These are phyloP conservation scores for Ophiosphaerella korrae DNA, from an alignment of 2,329 filamentous ascomycete species.

Conservation along the genomic window DNA sequence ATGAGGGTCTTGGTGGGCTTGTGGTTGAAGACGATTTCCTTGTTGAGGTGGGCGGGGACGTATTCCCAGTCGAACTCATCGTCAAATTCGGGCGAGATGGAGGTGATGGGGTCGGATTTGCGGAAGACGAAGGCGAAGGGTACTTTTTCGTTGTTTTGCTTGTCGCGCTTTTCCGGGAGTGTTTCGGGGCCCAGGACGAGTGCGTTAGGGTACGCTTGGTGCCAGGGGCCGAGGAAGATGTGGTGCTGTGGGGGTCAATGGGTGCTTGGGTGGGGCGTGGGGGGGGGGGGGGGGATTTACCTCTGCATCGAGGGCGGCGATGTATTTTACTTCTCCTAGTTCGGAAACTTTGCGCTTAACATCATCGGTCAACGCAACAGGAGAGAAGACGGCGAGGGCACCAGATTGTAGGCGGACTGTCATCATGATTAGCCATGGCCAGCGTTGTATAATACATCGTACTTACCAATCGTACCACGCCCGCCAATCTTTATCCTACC, in stretches of 20 bases:
- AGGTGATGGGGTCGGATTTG: constrained; percentile 44
- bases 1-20: constrained; percentile 79
- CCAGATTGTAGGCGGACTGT: constrained; percentile 79
- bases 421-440: constrained; percentile 9
- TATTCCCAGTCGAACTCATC: constrained; percentile 84
- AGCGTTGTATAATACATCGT: not conserved
- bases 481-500: constrained; percentile 83
- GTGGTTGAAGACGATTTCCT: constrained; percentile 87
- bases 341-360: constrained; percentile 68
- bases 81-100: constrained; percentile 79
- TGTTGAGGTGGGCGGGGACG: constrained; percentile 78
- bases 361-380: constrained; percentile 79
- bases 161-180: constrained; percentile 78
- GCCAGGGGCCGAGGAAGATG: constrained; percentile 89
- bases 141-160: constrained; percentile 62
- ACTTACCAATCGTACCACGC: constrained; percentile 78
- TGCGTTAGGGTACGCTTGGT: constrained; percentile 75
- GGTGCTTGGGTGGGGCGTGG: not conserved
- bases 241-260: constrained; percentile 66
- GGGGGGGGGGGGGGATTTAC: constrained; percentile 17
- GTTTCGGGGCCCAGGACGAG: constrained; percentile 82
- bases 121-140: constrained; percentile 69
- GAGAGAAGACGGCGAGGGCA: constrained; percentile 86
- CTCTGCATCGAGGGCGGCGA: constrained; percentile 85
- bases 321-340: constrained; percentile 74